A percentile compares a stretch with the other conserved stretches of the same genome.
phyloP scores from a whole-genome alignment of 768 basidiomycete species.

The Xanthoconium purpureum region DNA sequence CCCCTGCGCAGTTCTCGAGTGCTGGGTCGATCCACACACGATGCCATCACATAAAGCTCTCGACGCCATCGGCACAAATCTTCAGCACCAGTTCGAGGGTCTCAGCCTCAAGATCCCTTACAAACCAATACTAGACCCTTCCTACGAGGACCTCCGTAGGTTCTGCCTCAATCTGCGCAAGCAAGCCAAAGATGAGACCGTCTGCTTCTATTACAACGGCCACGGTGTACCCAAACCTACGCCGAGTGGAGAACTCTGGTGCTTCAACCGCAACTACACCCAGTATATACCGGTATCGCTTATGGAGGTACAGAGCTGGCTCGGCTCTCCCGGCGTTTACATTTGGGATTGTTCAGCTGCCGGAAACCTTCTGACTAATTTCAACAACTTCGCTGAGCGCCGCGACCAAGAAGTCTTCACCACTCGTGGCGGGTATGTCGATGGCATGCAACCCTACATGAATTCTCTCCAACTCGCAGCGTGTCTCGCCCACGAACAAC shows the following conservation, averaged over 20 bases:
- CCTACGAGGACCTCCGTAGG: constrained; percentile 87
- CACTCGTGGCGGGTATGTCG: constrained; percentile 57
- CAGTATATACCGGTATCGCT: constrained; percentile 98
- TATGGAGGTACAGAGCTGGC: constrained; percentile 89
- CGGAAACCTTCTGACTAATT: constrained; percentile 88
- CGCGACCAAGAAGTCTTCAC: constrained; percentile 66
- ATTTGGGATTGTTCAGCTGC: constrained; percentile 99
- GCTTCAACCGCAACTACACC: constrained; percentile 95
- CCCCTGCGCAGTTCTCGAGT: constrained; percentile 92
- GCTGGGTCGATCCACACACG: constrained; percentile 95
- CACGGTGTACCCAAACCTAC: constrained; percentile 98
- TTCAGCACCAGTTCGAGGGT: constrained; percentile 94
- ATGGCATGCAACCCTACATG: constrained; percentile 65
- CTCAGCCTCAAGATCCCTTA: constrained; percentile 92
- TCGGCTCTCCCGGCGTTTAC: constrained; percentile 93
- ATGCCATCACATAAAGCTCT: constrained; percentile 92
- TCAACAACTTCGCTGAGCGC: constrained; percentile 73
- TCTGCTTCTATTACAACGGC: constrained; percentile 96
- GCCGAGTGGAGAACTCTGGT: constrained; percentile 94
- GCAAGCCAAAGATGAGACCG: constrained; percentile 89
- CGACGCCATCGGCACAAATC: constrained; percentile 87
- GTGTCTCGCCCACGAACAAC: constrained; percentile 84
- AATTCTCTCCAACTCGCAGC: constrained; percentile 94
- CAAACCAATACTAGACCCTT: constrained; percentile 93
- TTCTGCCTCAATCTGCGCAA: constrained; percentile 82